Conservation (phyloP, 176 grass and related monocot genomes). For the Aegilops tauschii region DNA sequence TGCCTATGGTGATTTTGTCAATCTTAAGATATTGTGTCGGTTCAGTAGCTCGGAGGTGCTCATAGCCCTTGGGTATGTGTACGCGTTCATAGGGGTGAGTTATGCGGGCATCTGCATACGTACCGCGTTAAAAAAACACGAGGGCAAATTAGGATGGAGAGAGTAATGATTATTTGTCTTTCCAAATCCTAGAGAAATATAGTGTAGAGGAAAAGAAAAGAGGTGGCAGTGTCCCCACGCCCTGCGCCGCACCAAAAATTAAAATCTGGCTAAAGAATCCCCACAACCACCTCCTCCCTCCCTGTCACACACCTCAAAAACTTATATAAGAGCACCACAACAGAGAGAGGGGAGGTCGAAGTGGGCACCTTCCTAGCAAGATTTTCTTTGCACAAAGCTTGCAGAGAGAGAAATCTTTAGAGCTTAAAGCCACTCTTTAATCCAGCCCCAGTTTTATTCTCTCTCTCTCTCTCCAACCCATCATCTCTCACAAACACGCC, state of each 20-base stretch:
- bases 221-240: constrained; percentile 11
- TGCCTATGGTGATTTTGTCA: too few species aligned
- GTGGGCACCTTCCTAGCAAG: constrained; percentile 41
- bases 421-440: constrained; percentile 36
- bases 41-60: too few species aligned
- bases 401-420: constrained; percentile 31
- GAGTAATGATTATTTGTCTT: background rate
- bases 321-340: constrained; percentile 54
- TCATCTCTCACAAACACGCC: constrained; percentile 1
- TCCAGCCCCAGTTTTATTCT: background rate
- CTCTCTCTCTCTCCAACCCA: background rate
- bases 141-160: background rate
- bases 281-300: constrained; percentile 33
- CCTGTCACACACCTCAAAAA: constrained; percentile 39
- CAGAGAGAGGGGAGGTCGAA: background rate
- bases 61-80: too few species aligned
- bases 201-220: background rate
- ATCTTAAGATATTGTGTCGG: too few species aligned
- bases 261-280: constrained; percentile 23
- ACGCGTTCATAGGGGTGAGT: too few species aligned
- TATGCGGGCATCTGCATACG: too few species aligned
- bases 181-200: background rate
- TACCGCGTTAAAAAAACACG: too few species aligned
- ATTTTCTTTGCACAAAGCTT: constrained; percentile 35
- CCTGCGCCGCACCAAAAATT: constrained; percentile 39